Conservation (phyloP, 768 basidiomycete species). For the Termitomyces sp. region DNA sequence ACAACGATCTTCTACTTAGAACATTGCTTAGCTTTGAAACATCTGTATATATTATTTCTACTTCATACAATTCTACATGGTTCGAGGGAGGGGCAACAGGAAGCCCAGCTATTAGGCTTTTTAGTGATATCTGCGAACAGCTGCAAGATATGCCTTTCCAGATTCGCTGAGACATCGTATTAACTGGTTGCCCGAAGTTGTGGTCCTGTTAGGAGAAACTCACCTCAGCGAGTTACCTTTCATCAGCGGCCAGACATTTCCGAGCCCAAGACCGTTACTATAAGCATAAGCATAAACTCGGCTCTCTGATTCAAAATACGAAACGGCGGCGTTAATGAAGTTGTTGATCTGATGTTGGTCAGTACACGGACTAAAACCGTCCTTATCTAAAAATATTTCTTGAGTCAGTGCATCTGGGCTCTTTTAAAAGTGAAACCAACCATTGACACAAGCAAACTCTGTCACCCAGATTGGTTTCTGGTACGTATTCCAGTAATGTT, state of each 20-base stretch:
- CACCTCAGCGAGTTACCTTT: constrained; percentile 30
- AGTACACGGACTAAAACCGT: constrained; percentile 36
- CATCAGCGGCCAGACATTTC: constrained; percentile 41
- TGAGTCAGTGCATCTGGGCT: neutral
- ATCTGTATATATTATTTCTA: neutral
- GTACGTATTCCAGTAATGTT: constrained; percentile 34
- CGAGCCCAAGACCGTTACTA: constrained; percentile 41
- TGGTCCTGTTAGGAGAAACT: neutral
- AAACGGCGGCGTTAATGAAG: constrained; percentile 34
- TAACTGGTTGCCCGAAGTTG: neutral
- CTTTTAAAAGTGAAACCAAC: constrained; percentile 13
- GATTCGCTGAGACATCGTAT: constrained; percentile 24
- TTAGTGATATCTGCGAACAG: constrained; percentile 33
- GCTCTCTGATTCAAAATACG: constrained; percentile 29
- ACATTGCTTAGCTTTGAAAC: neutral
- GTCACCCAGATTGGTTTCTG: constrained; percentile 44
- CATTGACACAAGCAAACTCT: constrained; percentile 44
- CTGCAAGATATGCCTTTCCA: constrained; percentile 33
- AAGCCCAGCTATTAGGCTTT: neutral
- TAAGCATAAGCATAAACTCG: constrained; percentile 40
- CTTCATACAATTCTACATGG: neutral
- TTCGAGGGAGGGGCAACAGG: neutral
- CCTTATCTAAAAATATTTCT: constrained; percentile 21
- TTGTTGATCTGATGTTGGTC: constrained; percentile 35
- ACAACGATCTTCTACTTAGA: neutral